Percentiles rank a stretch among this genome's conserved stretches.
Conservation (phyloP, 1,139 yeast genomes). For the Hemisphaericaspora subhashii region DNA sequence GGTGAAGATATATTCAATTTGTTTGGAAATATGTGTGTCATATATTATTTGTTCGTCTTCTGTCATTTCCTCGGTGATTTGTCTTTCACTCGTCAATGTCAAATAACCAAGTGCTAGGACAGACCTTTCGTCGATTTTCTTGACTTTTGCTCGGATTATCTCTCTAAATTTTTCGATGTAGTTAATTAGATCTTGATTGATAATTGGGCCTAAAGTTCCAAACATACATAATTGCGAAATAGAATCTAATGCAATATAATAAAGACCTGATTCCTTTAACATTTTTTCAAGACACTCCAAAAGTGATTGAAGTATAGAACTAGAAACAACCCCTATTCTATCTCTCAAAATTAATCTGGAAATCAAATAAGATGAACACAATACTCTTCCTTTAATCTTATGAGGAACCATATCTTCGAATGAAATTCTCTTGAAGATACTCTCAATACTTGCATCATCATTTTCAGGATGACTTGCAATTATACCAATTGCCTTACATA, state of each 20-base stretch:
- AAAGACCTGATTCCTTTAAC: slow-evolving; percentile 21
- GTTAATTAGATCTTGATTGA: slow-evolving; percentile 11
- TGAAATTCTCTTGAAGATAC: not conserved
- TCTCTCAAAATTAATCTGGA: slow-evolving; percentile 51
- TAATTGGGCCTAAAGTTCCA: slow-evolving; percentile 51
- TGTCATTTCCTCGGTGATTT: slow-evolving; percentile 9
- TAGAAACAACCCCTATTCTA: slow-evolving; percentile 26
- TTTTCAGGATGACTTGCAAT: slow-evolving; percentile 48
- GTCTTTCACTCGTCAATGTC: slow-evolving; percentile 29
- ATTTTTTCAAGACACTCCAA: slow-evolving; percentile 16
- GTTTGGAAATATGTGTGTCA: slow-evolving; percentile 65
- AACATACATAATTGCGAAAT: slow-evolving; percentile 58
- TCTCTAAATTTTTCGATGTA: slow-evolving; percentile 28
- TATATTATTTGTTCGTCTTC: slow-evolving; percentile 35
- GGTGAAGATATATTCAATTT: slow-evolving; percentile 70
- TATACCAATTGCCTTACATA: slow-evolving; percentile 55
- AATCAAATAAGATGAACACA: slow-evolving; percentile 47
- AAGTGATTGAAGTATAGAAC: slow-evolving; percentile 5
- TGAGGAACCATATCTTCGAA: slow-evolving; percentile 16
- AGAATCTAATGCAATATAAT: slow-evolving; percentile 41
- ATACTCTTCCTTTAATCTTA: slow-evolving; percentile 25
- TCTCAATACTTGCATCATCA: slow-evolving; percentile 6
- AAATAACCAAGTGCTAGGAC: slow-evolving; percentile 57
- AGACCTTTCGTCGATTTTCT: slow-evolving; percentile 62
- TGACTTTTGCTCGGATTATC: slow-evolving; percentile 41